Percentiles rank a stretch among this genome's conserved stretches.
phyloP scores from a whole-genome alignment of 148 eudicot species.

The Chenopodium album region DNA sequence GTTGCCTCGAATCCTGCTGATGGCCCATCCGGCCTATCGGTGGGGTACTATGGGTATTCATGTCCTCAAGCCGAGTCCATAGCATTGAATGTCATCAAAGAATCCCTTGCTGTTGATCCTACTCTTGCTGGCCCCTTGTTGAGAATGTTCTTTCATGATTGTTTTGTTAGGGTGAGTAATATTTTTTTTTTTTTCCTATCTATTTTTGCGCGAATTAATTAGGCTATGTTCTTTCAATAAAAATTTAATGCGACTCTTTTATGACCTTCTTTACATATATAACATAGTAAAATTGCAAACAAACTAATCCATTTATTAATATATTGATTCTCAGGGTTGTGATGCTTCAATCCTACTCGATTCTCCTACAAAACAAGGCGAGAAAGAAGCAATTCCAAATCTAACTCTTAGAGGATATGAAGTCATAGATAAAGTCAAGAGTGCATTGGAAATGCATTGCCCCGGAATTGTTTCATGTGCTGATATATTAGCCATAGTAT shows the following conservation, averaged over 20 bases:
- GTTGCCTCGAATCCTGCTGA: slow-evolving; percentile 3
- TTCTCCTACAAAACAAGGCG: slow-evolving; percentile 41
- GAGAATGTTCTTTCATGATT: slow-evolving; percentile 60
- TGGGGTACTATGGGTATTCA: slow-evolving; percentile 32
- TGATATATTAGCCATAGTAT: slow-evolving; percentile 46
- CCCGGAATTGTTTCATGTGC: slow-evolving; percentile 54
- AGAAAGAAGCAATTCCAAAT: slow-evolving; percentile 46
- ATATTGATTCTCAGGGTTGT: slow-evolving; percentile 43
- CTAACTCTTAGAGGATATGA: slow-evolving; percentile 43
- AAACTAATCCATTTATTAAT: background rate
- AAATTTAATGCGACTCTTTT: too few species aligned
- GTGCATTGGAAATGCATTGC: slow-evolving; percentile 39
- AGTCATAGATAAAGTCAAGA: slow-evolving; percentile 41
- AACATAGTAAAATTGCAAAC: background rate
- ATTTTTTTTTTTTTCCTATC: background rate
- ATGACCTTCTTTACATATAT: background rate
- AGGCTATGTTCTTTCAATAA: too few species aligned
- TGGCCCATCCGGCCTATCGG: slow-evolving; percentile 24
- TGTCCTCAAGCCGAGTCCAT: slow-evolving; percentile 47
- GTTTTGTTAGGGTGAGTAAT: slow-evolving; percentile 49
- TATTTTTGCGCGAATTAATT: background rate
- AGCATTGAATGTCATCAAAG: slow-evolving; percentile 17
- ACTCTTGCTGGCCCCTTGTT: slow-evolving; percentile 44
- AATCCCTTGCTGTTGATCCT: slow-evolving; percentile 31
- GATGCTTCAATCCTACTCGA: slow-evolving; percentile 50